A percentile compares a stretch with the other conserved stretches of the same genome.
These are phyloP conservation scores for Xylariales sp. DNA, from an alignment of 2,329 filamentous ascomycete species.

Conservation along the genomic window DNA sequence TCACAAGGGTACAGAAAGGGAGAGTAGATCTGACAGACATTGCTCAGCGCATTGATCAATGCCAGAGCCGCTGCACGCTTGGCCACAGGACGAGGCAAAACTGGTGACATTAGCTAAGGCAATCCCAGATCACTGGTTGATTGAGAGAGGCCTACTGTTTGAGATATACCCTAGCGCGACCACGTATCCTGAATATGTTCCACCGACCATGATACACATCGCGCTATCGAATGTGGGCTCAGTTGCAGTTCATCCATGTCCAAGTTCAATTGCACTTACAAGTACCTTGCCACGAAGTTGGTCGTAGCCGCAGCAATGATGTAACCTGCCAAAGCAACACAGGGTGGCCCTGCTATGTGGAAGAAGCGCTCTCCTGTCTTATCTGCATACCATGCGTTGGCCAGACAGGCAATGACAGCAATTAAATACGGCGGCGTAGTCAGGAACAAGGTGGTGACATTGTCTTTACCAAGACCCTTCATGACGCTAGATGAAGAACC, in stretches of 20 bases:
- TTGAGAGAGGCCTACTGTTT: slow-evolving; percentile 4
- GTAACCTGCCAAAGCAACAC: background rate
- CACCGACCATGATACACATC: slow-evolving; percentile 5
- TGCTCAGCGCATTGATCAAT: slow-evolving; percentile 3
- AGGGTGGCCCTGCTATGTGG: slow-evolving; percentile 1
- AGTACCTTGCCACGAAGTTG: background rate
- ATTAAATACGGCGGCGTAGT: slow-evolving; percentile 4
- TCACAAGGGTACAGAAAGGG: slow-evolving; percentile 7
- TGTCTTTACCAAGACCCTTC: slow-evolving; percentile 2
- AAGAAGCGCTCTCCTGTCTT: slow-evolving; percentile 2
- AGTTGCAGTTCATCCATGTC: too few relatives aligned
- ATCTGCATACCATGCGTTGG: slow-evolving; percentile 6
- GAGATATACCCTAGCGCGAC: slow-evolving; percentile 6
- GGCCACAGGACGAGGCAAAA: slow-evolving; percentile 5
- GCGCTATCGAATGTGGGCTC: background rate
- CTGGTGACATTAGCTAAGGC: too few relatives aligned
- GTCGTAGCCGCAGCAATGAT: slow-evolving; percentile 5
- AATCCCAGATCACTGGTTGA: too few relatives aligned
- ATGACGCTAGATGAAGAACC: too few relatives aligned
- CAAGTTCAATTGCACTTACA: too few relatives aligned
- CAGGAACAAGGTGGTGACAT: slow-evolving; percentile 3
- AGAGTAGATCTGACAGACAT: slow-evolving; percentile 5
- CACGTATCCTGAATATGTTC: slow-evolving; percentile 4
- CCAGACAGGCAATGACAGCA: slow-evolving; percentile 1
- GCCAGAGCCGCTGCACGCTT: slow-evolving; percentile 6